A percentile compares a stretch with the other conserved stretches of the same genome.
Conservation (phyloP, 352 stramenopile species). For the Phytophthora pistaciae region DNA sequence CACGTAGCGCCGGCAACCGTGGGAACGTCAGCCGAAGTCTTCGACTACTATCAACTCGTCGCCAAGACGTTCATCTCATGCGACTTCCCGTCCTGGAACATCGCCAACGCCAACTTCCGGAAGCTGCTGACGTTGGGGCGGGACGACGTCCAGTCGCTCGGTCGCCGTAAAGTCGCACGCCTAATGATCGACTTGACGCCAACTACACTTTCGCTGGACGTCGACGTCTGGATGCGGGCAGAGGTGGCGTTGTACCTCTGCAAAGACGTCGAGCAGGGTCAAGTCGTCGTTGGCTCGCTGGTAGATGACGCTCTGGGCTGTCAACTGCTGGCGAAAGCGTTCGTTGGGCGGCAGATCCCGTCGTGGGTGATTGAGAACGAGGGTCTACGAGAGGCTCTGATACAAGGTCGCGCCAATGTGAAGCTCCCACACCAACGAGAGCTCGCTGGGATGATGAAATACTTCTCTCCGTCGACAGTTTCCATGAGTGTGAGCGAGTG, state of each 20-base stretch:
- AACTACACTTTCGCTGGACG: slow-evolving; percentile 2
- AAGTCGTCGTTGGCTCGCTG: background rate
- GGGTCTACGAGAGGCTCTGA: background rate
- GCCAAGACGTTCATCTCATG: background rate
- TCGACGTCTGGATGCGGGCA: background rate
- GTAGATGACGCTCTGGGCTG: background rate
- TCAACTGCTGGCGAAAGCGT: background rate
- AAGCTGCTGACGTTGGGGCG: slow-evolving; percentile 1
- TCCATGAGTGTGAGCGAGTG: background rate
- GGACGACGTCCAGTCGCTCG: background rate
- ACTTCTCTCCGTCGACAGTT: background rate
- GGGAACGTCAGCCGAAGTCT: background rate
- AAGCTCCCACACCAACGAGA: background rate
- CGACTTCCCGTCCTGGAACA: background rate
- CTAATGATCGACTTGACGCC: slow-evolving; percentile 1
- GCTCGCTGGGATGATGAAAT: background rate
- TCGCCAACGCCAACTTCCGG: background rate
- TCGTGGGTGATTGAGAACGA: background rate
- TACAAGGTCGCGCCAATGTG: background rate
- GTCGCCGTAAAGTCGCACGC: background rate
- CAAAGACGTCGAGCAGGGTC: background rate
- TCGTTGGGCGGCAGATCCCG: background rate
- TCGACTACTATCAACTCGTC: background rate
- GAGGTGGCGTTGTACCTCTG: slow-evolving; percentile 1
- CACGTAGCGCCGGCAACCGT: background rate